A percentile compares a stretch with the other conserved stretches of the same genome.
phyloP scores from a whole-genome alignment of 495 filamentous ascomycete genomes.

The Articulospora tetracladia region DNA sequence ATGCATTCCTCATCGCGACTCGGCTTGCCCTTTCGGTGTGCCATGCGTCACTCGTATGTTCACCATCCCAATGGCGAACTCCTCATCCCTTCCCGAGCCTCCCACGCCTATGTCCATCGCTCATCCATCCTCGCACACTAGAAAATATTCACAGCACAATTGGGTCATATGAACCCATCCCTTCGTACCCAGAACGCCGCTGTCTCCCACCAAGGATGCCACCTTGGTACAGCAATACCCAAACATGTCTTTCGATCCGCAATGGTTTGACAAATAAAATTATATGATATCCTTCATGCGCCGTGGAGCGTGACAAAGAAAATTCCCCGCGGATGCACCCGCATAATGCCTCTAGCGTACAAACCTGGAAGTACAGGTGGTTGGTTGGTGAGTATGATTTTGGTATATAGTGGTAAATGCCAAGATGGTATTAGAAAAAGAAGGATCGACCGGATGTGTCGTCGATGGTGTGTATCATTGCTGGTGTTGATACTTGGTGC shows the following conservation, averaged over 20 bases:
- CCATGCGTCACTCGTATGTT: background rate
- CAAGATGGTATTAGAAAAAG: background rate
- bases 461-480: background rate
- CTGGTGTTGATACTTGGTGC: slow-evolving; percentile 5
- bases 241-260: background rate
- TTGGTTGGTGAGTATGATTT: slow-evolving; percentile 3
- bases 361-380: slow-evolving; percentile 14
- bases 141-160: background rate
- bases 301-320: slow-evolving; percentile 17
- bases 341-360: slow-evolving; percentile 22
- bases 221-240: slow-evolving; percentile 9
- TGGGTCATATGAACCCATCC: slow-evolving; percentile 7
- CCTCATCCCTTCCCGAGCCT: background rate
- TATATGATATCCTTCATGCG: slow-evolving; percentile 8
- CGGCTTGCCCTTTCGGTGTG: background rate
- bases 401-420: background rate
- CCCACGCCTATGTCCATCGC: background rate
- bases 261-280: slow-evolving; percentile 11
- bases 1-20: background rate
- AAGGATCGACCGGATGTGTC: background rate
- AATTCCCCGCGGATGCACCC: slow-evolving; percentile 21
- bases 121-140: background rate
- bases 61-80: background rate
- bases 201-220: slow-evolving; percentile 8
- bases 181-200: slow-evolving; percentile 9